Base-by-base conservation (phyloP, 2,329 filamentous ascomycete species). In the Fusarium odoratissimum region DNA sequence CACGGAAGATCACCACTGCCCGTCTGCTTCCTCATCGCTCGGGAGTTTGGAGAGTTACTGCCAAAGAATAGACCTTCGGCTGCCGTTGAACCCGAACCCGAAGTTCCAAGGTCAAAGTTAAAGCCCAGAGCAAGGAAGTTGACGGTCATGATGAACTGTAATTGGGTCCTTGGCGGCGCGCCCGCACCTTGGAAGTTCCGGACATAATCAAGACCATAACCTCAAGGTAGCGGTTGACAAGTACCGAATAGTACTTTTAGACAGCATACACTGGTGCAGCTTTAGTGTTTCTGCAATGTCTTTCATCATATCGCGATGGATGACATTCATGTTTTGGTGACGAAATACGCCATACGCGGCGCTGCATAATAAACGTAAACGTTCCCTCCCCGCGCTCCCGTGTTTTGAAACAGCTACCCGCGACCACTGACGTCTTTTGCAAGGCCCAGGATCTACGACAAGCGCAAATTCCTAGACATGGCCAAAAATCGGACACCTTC, bases 361-460 rank as follows among this genome's bases (percentile, higher is more conserved):
- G 52, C 28, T 69, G 40, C 45, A 64, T 59, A 31, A 49, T 25
- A 40, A 62, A 41, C 11, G 17, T 42, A 37, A 56, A 56, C 49
- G 37, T 28, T 30, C 25, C 33, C 23, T 28, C 49, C 46, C 59
- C 62, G 33, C 68, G 52, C 54, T 67, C 23, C 52, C 69, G 52
- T 44, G 60, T 60, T 46, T 73, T 73, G 70, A 73, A 73, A 73
- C 70, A 58, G 57, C 30, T 61, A 63, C 44, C 66, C 52, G 61
- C 54, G 25, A 52, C 65, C 48, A 51, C 69, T 72, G 64, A 73
- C 70, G 70, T 73, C 54, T 62, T 73, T 51, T 42, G 25, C 33
- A 41, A 44, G 40, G 42, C 28, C 61, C 23, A n/a, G 46, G 69
- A 73, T 73, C 57, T 67, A 73, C 65, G 28, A 73, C 54, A 62